Percentiles rank a stretch among this genome's conserved stretches.
phyloP scores from a whole-genome alignment of 371 early-diverging fungal species.

The Coemansia sp. region DNA sequence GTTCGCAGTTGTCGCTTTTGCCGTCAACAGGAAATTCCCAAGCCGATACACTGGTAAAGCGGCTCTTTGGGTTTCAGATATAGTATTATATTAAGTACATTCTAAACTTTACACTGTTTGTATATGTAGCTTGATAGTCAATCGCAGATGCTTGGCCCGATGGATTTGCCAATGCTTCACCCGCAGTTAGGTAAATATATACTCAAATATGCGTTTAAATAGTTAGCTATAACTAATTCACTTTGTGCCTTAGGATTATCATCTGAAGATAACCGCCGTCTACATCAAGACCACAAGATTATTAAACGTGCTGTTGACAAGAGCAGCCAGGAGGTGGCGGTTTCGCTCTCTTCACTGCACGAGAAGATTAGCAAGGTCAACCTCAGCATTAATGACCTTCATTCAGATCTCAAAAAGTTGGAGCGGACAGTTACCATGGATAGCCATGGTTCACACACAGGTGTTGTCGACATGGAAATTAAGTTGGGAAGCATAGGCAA shows the following conservation, averaged over 20 bases:
- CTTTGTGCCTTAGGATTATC: background rate
- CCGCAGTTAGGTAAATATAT: slow-evolving; percentile 4
- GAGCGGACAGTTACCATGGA: slow-evolving; percentile 29
- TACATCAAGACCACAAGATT: slow-evolving; percentile 41
- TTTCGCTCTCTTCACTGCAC: slow-evolving; percentile 36
- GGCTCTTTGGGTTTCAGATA: background rate
- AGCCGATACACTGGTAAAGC: slow-evolving; percentile 40
- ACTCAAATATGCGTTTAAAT: background rate
- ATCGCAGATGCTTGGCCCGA: slow-evolving; percentile 14
- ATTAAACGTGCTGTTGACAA: slow-evolving; percentile 36
- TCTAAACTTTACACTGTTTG: background rate
- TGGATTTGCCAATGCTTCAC: slow-evolving; percentile 1
- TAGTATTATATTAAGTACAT: background rate
- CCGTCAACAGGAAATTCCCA: slow-evolving; percentile 37
- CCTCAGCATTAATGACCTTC: slow-evolving; percentile 43
- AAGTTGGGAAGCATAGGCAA: slow-evolving; percentile 37
- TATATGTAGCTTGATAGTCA: slow-evolving; percentile 26
- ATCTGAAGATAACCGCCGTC: slow-evolving; percentile 25
- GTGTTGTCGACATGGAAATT: slow-evolving; percentile 34
- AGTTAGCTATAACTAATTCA: background rate
- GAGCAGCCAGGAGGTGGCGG: slow-evolving; percentile 19
- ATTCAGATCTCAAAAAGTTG: slow-evolving; percentile 41
- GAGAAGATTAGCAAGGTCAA: slow-evolving; percentile 46
- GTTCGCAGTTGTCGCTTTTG: slow-evolving; percentile 13
- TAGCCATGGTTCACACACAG: slow-evolving; percentile 19